Percentiles rank a stretch among this genome's conserved stretches.
phyloP scores from a whole-genome alignment of 106 monocot genomes.

The Xerophyta viscosa region DNA sequence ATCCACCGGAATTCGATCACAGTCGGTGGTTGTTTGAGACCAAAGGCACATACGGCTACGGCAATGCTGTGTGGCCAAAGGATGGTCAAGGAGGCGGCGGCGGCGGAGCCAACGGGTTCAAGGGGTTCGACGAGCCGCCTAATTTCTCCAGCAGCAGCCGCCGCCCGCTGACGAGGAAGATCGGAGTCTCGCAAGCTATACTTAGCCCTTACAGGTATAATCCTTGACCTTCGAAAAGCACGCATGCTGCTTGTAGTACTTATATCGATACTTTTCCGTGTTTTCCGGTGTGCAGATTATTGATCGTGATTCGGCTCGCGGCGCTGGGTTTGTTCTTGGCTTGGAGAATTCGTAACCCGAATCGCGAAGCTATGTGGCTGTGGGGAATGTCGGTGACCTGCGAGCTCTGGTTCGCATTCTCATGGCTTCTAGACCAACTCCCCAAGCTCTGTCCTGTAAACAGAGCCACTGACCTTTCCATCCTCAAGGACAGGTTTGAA shows the following conservation, averaged over 20 bases:
- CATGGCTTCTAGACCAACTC: slow-evolving; percentile 82
- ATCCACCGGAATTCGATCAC: slow-evolving; percentile 57
- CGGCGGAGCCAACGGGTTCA: slow-evolving; percentile 9
- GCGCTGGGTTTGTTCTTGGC: slow-evolving; percentile 70
- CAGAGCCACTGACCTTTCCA: slow-evolving; percentile 50
- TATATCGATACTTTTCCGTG: not conserved
- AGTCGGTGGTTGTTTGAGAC: slow-evolving; percentile 73
- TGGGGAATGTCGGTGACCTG: slow-evolving; percentile 67
- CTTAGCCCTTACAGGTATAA: slow-evolving; percentile 80
- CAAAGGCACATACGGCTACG: slow-evolving; percentile 77
- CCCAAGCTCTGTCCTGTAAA: slow-evolving; percentile 78
- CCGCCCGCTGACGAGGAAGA: slow-evolving; percentile 60
- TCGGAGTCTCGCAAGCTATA: slow-evolving; percentile 54
- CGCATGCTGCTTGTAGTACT: too few species aligned
- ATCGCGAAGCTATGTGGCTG: slow-evolving; percentile 64
- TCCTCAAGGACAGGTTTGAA: slow-evolving; percentile 55
- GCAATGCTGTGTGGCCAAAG: slow-evolving; percentile 76
- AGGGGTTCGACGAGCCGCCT: slow-evolving; percentile 46
- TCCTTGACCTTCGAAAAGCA: too few species aligned
- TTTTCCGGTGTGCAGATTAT: slow-evolving; percentile 22
- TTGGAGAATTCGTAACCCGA: slow-evolving; percentile 67
- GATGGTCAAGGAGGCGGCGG: slow-evolving; percentile 26
- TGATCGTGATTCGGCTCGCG: slow-evolving; percentile 47
- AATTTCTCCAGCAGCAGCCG: slow-evolving; percentile 25
- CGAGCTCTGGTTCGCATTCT: slow-evolving; percentile 75